phyloP scores from a whole-genome alignment of 2,329 filamentous ascomycete species.

The Raffaelea arxii region DNA sequence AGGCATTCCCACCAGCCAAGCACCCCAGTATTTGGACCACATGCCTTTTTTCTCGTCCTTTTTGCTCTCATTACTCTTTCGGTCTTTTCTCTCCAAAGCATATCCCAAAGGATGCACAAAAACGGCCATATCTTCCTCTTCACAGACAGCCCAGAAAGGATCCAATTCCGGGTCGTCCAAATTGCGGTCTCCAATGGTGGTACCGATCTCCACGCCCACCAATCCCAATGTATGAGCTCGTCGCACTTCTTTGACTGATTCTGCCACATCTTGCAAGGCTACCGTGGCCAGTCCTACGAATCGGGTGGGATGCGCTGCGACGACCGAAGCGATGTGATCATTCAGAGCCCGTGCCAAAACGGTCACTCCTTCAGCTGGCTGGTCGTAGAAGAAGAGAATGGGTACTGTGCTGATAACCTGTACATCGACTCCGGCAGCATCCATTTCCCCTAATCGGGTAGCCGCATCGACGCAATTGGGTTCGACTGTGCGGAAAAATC shows the following conservation, averaged over 20 bases:
- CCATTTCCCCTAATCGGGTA: slow-evolving; percentile 1
- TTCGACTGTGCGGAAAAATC: slow-evolving; percentile 2
- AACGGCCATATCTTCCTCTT: slow-evolving; percentile 1
- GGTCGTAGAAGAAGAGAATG: slow-evolving; percentile 5
- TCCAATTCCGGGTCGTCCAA: slow-evolving; percentile 1
- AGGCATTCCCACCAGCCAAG: slow-evolving; percentile 4
- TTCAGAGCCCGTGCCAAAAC: slow-evolving; percentile 2
- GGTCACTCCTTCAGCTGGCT: not conserved
- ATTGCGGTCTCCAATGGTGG: not conserved
- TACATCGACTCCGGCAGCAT: slow-evolving; percentile 2
- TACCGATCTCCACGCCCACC: slow-evolving; percentile 3
- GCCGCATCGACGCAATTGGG: slow-evolving; percentile 2
- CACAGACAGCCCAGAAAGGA: slow-evolving; percentile 2
- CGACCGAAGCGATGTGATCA: not conserved
- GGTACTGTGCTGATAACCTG: slow-evolving; percentile 3
- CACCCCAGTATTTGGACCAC: slow-evolving; percentile 2
- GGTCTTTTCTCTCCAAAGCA: not conserved
- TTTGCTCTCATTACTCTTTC: too few relatives aligned
- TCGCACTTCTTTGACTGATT: not conserved
- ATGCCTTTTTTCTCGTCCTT: not conserved
- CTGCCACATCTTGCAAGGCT: not conserved
- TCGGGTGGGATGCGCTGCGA: not conserved
- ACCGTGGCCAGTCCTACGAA: slow-evolving; percentile 3
- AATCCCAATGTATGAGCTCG: not conserved
- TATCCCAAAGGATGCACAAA: slow-evolving; percentile 5